A percentile compares a stretch with the other conserved stretches of the same genome.
Evolutionary conservation across 306 rosid species (phyloP).

Genomic region (Castanea sativa): DNA sequence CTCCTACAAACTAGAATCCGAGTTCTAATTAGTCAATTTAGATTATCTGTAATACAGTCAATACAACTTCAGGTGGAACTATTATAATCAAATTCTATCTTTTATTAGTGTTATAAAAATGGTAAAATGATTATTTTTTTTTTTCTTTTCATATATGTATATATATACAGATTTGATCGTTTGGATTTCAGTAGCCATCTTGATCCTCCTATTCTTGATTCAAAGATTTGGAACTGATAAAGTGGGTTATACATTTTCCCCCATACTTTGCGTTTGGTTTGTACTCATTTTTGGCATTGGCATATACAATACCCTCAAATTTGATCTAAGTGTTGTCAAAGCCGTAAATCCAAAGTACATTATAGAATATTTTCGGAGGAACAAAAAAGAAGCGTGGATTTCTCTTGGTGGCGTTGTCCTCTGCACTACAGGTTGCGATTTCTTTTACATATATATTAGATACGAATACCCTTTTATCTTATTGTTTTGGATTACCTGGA

Average conservation of each 20-base stretch:
- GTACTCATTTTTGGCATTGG: slow-evolving; percentile 38
- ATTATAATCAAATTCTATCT: no score
- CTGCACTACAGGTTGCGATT: slow-evolving; percentile 34
- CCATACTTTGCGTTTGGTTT: slow-evolving; percentile 35
- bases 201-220: slow-evolving; percentile 18
- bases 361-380: slow-evolving; percentile 41
- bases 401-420: slow-evolving; percentile 50
- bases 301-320: slow-evolving; percentile 37
- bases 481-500: neutral
- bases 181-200: slow-evolving; percentile 37
- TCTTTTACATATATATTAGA: neutral
- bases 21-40: no score
- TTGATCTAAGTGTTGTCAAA: slow-evolving; percentile 35
- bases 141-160: no score
- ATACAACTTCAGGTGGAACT: no score
- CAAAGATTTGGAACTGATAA: slow-evolving; percentile 52
- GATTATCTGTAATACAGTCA: no score
- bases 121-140: no score
- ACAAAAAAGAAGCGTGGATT: slow-evolving; percentile 44
- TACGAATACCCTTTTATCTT: neutral
- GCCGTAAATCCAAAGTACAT: slow-evolving; percentile 50
- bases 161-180: slow-evolving; percentile 25
- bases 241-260: slow-evolving; percentile 43
- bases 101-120: no score
- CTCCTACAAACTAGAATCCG: no score